A percentile compares a stretch with the other conserved stretches of the same genome.
phyloP scores from a whole-genome alignment of 192 early-diverging fungal genomes.

The Umbelopsis vinacea region DNA sequence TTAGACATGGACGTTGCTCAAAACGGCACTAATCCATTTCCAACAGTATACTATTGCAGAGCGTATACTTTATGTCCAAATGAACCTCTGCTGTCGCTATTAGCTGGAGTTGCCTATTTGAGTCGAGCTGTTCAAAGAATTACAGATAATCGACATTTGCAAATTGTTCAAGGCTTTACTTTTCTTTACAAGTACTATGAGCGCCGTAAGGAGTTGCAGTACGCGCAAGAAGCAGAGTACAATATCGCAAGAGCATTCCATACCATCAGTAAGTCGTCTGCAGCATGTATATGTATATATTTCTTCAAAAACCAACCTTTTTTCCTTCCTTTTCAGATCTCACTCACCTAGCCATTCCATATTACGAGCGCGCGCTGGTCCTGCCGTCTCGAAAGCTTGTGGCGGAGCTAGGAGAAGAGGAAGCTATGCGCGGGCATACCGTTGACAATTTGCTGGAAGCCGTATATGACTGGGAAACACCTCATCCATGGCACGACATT shows the following conservation, averaged over 20 bases:
- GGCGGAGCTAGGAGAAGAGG: not conserved
- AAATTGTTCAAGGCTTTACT: constrained; percentile 65
- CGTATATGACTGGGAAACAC: constrained; percentile 28
- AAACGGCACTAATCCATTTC: not conserved
- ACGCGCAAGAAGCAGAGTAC: constrained; percentile 69
- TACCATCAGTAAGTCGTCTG: constrained; percentile 53
- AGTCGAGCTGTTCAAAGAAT: constrained; percentile 72
- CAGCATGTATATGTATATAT: not conserved
- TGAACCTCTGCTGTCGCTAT: constrained; percentile 71
- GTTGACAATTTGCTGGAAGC: constrained; percentile 19
- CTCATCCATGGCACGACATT: constrained; percentile 13
- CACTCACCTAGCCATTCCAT: constrained; percentile 79
- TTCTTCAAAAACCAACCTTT: not conserved
- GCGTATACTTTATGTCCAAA: constrained; percentile 61
- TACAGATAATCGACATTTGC: constrained; percentile 70
- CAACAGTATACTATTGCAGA: constrained; percentile 57
- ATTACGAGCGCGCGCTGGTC: constrained; percentile 78
- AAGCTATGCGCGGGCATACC: not conserved
- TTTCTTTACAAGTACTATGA: constrained; percentile 69
- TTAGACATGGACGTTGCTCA: not conserved
- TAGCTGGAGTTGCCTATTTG: constrained; percentile 62
- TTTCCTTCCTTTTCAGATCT: constrained; percentile 51
- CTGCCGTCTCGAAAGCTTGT: constrained; percentile 49
- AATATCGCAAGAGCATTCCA: constrained; percentile 93
- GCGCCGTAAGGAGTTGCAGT: constrained; percentile 30